A percentile compares a stretch with the other conserved stretches of the same genome.
phyloP scores from a whole-genome alignment of 805 yeast genomes.

The Naumovozyma castellii region DNA sequence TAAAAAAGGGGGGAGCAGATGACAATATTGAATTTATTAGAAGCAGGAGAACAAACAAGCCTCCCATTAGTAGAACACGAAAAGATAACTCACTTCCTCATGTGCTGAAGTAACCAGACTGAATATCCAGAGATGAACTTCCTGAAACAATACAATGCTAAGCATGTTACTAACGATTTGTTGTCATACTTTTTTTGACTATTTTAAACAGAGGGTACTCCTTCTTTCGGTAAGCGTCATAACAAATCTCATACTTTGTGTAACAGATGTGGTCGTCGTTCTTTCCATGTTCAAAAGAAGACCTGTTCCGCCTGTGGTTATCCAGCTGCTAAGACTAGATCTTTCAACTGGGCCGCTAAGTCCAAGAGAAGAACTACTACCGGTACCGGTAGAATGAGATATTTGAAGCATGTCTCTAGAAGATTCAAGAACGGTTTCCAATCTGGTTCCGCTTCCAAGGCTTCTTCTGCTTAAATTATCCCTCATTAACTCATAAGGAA shows the following conservation, averaged over 20 bases:
- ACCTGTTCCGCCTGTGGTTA: constrained; percentile 98
- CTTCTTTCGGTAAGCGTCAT: constrained; percentile 99
- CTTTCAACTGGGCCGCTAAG: constrained; percentile 98
- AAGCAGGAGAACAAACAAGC: too few species aligned
- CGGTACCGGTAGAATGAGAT: constrained; percentile 99
- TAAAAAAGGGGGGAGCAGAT: too few species aligned
- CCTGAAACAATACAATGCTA: too few species aligned
- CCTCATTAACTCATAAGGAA: too few species aligned
- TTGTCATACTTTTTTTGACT: constrained; percentile 1
- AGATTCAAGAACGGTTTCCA: constrained; percentile 99
- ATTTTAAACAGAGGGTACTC: constrained; percentile 81
- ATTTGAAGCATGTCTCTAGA: constrained; percentile 95
- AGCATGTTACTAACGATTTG: too few species aligned
- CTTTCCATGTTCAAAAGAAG: constrained; percentile 98
- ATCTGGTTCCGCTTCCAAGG: constrained; percentile 59
- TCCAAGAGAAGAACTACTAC: constrained; percentile 99
- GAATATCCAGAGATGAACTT: too few species aligned
- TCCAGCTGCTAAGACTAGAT: constrained; percentile 98
- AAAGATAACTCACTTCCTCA: too few species aligned
- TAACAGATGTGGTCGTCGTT: constrained; percentile 98
- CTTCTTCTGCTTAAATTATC: constrained; percentile 50
- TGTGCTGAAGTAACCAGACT: too few species aligned
- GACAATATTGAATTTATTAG: too few species aligned
- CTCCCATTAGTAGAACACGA: too few species aligned
- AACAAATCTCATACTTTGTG: constrained; percentile 99